A percentile compares a stretch with the other conserved stretches of the same genome.
These are phyloP conservation scores for Bjerkandera adusta DNA, from an alignment of 1,284 basidiomycete genomes.

Conservation along the genomic window DNA sequence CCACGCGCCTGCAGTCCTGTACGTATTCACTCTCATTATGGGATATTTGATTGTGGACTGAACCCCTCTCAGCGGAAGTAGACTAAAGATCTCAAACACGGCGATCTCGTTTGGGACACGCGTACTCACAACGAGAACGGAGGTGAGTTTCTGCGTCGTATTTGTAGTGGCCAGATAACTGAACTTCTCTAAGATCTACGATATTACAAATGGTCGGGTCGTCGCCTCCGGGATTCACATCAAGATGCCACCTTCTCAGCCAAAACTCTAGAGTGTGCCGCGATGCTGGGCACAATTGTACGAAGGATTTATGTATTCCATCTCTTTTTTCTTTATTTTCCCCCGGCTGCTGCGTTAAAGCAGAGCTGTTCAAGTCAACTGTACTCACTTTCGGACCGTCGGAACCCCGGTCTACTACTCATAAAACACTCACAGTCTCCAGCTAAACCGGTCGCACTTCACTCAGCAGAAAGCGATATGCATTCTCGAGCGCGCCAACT, in stretches of 20 bases:
- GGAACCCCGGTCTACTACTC: no score
- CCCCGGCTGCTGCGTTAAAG: no score
- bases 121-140: constrained; percentile 14
- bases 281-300: no score
- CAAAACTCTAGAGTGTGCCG: constrained; percentile 13
- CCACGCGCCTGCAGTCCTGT: constrained; percentile 17
- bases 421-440: no score
- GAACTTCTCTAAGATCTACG: constrained; percentile 33
- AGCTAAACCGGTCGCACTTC: no score
- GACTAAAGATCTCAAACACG: constrained; percentile 15
- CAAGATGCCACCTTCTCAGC: constrained; percentile 34
- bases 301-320: no score
- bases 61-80: constrained; percentile 10
- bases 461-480: no score
- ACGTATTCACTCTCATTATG: not conserved
- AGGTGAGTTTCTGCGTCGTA: constrained; percentile 7
- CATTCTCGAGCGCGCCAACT: no score
- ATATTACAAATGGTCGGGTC: constrained; percentile 30
- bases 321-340: no score
- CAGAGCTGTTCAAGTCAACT: no score
- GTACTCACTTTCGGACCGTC: no score
- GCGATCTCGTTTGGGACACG: constrained; percentile 14
- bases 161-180: not conserved
- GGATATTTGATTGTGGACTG: not conserved
- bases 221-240: constrained; percentile 35